Base-by-base conservation (phyloP, 2,329 filamentous ascomycete species). In the Pestalotiopsis sp. region DNA sequence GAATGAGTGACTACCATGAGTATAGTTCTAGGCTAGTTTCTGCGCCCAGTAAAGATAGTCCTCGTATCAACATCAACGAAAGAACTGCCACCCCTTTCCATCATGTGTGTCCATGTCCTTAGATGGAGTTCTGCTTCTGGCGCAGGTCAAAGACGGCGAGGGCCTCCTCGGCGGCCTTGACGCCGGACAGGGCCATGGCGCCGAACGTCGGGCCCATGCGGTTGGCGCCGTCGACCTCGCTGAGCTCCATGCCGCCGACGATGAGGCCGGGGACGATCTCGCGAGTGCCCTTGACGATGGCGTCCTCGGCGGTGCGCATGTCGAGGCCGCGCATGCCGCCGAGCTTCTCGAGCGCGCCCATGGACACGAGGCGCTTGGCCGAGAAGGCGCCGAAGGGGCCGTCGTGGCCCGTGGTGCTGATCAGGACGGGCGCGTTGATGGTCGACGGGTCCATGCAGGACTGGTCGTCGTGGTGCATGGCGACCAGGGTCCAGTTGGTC, bases 381-480 rank as follows among this genome's bases (percentile, higher is more conserved):
- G 84, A 92, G 85, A 98, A 98, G 64, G 94, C 94, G 61, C 94
- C 95, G 79, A 97, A 97, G 17, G 94, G 94, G 0, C 88, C 95
- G 73, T 98, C 94, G 76, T 98, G 94, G 64, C 94, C 95, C 0
- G 94, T 97, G 27, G 94, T 97, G 68, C 91, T 94, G 83, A 98
- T 92, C 77, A 97, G 86, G 69, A 97, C 81, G 1, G 94, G 94
- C 0, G 94, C 93, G 78, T 97, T 97, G 88, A 97, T 97, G 76
- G 94, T 97, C 88, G 96, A 97, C 74, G 94, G 94, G 80, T 97
- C 95, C 94, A 97, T 97, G 91, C 94, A 97, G 70, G 90, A 93
- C 84, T 97, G 94, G 79, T 95, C 92, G 78, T 94, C 92, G 81
- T 95, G 92, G 81, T 95, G 92, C 86, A 95, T 92, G 58, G 91